phyloP scores from a whole-genome alignment of 441 rosid species.

The Erodium moschatum region DNA sequence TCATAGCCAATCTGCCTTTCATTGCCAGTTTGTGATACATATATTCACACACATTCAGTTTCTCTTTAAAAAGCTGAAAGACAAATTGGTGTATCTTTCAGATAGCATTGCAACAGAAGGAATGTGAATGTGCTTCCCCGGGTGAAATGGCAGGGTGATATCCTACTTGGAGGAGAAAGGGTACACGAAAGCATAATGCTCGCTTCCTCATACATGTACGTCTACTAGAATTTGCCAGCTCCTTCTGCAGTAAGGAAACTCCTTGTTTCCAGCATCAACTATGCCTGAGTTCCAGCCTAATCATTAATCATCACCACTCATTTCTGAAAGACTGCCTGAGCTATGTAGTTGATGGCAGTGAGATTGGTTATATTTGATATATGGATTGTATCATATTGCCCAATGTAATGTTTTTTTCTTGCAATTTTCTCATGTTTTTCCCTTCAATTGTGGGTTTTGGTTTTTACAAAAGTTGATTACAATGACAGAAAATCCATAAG shows the following conservation, averaged over 20 bases:
- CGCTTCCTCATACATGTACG: not conserved
- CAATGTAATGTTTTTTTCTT: not conserved
- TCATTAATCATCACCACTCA: not conserved
- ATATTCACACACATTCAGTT: too few species aligned
- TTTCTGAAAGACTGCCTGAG: not conserved
- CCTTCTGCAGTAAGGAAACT: slow-evolving; percentile 14
- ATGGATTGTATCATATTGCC: not conserved
- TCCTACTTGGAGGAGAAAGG: slow-evolving; percentile 59
- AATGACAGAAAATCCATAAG: too few species aligned
- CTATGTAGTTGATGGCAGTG: not conserved
- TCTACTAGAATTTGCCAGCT: slow-evolving; percentile 10
- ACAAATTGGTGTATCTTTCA: slow-evolving; percentile 24
- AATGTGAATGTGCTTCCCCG: slow-evolving; percentile 35
- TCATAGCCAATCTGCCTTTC: not conserved
- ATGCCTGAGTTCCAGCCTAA: not conserved
- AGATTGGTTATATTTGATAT: not conserved
- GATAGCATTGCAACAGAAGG: slow-evolving; percentile 42
- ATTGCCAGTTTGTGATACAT: too few species aligned
- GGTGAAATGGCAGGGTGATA: slow-evolving; percentile 56
- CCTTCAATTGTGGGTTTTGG: not conserved
- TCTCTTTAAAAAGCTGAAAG: too few species aligned
- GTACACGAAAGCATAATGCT: slow-evolving; percentile 40
- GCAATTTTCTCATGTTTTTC: not conserved
- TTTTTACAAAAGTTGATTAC: too few species aligned
- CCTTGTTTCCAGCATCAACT: not conserved